A percentile compares a stretch with the other conserved stretches of the same genome.
Conservation (phyloP, 129 eudicot genomes). For the Erigeron canadensis region DNA sequence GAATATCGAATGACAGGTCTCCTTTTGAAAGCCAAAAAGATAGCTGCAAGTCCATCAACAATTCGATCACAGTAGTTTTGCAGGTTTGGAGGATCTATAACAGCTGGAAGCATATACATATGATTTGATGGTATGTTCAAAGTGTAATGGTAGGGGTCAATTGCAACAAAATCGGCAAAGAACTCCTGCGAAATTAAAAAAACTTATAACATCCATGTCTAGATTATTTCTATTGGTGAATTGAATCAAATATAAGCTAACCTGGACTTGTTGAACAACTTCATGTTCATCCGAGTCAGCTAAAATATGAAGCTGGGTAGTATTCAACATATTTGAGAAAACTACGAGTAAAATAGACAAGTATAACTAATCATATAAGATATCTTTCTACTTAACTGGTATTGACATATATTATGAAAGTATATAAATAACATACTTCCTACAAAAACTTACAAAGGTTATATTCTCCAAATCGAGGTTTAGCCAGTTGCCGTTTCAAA, state of each 20-base stretch:
- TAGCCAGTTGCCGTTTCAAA: slow-evolving; percentile 83
- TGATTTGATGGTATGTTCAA: slow-evolving; percentile 72
- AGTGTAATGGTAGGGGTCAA: slow-evolving; percentile 77
- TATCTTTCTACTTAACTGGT: slow-evolving; percentile 1
- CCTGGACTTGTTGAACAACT: slow-evolving; percentile 98
- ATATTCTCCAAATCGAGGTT: slow-evolving; percentile 94
- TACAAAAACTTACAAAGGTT: slow-evolving; percentile 78
- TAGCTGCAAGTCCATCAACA: slow-evolving; percentile 91
- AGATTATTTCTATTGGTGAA: not conserved
- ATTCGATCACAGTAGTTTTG: slow-evolving; percentile 82
- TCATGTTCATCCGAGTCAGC: slow-evolving; percentile 99
- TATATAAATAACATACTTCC: not conserved
- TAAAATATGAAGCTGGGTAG: slow-evolving; percentile 87
- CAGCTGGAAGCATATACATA: slow-evolving; percentile 96
- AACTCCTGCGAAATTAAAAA: slow-evolving; percentile 62
- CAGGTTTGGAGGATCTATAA: slow-evolving; percentile 72
- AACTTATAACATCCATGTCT: slow-evolving; percentile 16
- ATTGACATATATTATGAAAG: not conserved
- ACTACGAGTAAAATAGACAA: slow-evolving; percentile 47
- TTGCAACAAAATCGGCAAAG: slow-evolving; percentile 91
- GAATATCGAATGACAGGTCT: slow-evolving; percentile 91
- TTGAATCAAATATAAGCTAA: slow-evolving; percentile 19
- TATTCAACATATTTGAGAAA: slow-evolving; percentile 90
- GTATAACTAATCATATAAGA: slow-evolving; percentile 16
- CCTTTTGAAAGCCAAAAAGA: slow-evolving; percentile 80